Conservation (phyloP, 2,329 filamentous ascomycete species). For the Septoria linicola region DNA sequence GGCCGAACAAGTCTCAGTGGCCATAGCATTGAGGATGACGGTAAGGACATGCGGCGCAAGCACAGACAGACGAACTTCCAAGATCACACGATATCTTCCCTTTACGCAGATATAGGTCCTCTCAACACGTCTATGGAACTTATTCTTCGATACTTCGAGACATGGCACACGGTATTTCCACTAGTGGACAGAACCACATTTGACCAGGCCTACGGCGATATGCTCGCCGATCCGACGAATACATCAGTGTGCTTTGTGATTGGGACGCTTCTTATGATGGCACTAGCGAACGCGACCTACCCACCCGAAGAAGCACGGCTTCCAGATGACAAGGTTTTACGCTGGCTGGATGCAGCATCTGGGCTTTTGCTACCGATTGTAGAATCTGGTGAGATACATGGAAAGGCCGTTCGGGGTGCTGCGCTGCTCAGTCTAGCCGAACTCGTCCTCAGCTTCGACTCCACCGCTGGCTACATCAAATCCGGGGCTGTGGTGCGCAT, state of each 20-base stretch:
- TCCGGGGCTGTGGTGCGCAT: constrained; percentile 15
- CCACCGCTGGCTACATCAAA: constrained; percentile 13
- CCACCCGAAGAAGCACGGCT: constrained; percentile 7
- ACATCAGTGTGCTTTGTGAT: constrained; percentile 10
- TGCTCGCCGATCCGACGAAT: constrained; percentile 8
- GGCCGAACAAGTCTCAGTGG: constrained; percentile 4
- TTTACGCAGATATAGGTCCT: constrained; percentile 15
- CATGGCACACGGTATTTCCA: constrained; percentile 15
- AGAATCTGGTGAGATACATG: constrained; percentile 8
- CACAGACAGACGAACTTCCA: constrained; percentile 1
- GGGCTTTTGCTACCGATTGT: constrained; percentile 4
- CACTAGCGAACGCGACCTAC: constrained; percentile 18
- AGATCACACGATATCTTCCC: constrained; percentile 1
- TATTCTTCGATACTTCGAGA: constrained; percentile 17
- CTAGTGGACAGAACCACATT: constrained; percentile 10
- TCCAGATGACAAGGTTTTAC: background rate
- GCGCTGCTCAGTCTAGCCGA: constrained; percentile 15
- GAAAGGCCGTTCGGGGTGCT: constrained; percentile 5
- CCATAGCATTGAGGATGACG: background rate
- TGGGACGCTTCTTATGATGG: constrained; percentile 8
- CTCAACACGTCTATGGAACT: constrained; percentile 10
- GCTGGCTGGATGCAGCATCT: constrained; percentile 17
- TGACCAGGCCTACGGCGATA: background rate
- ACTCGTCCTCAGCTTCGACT: constrained; percentile 13
- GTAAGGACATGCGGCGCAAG: background rate